Evolutionary conservation across 2,329 filamentous ascomycete species (phyloP), one percentile per base, ranked within the genome.

Genomic region (Cadophora malorum): DNA sequence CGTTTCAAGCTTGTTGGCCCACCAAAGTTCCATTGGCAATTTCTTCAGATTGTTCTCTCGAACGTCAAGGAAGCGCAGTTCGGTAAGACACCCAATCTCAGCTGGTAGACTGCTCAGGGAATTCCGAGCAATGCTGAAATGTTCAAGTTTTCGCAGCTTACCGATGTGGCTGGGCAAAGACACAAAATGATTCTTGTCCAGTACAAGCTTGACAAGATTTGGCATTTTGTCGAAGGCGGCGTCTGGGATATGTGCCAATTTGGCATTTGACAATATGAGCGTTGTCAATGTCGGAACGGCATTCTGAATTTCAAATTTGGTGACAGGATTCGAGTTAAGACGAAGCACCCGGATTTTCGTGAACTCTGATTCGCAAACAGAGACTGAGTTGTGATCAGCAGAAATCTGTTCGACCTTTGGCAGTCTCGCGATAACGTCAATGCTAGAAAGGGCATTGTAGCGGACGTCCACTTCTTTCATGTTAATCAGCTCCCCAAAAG

Each of bases 131-230:
- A 98, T 94, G 79, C 94, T 98, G 76, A 99, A 91, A 79, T 97
- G 90, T 76, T 98, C 94, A 35, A 99, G 83, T 73, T 89, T 92
- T 71, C 88, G 88, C 55, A 99, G 82, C 70, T 91, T 92, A 19
- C 95, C 94, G 68, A 99, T 92, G 69, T 96, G 91, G 65, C 88
- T 86, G 0, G 95, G 96, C 28, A 99, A 82, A 0, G 93, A 95
- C 0, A 96, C 94, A 74, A 99, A 96, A 78, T 97, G 96, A 76
- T 99, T 99, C 78, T 93, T 94, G 80, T 97, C 95, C 64, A 99
- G 84, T 21, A 95, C 90, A 25, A 99, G 85, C 74, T 94, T 94
- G 67, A 95, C 93, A 55, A 99, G 80, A 74, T 94, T 96, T 9
- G 91, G 87, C 81, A 98, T 90, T 76, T 95, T 94, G 72, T 91